Evolutionary conservation across 2,329 filamentous ascomycete genomes (phyloP), one percentile per base, ranked within the genome.

Genomic region (Metarhizium guizhouense): DNA sequence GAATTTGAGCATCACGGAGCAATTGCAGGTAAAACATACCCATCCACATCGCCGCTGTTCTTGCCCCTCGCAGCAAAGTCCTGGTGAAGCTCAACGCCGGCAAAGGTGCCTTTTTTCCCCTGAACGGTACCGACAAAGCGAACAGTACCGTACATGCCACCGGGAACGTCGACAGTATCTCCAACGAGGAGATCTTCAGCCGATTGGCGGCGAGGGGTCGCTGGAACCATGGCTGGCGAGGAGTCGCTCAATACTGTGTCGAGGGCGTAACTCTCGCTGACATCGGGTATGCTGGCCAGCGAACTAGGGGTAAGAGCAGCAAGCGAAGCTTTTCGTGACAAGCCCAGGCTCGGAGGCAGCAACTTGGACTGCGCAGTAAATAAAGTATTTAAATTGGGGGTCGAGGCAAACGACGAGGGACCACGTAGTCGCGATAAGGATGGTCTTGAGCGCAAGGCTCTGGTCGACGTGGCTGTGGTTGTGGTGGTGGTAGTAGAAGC

Each of bases 41-140:
- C 94, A 63, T 97, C 93, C 54, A 97, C 94, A 70, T 96, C 92
- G 60, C 94, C 94, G 65, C 83, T 95, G 68, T 99, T 99, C 78
- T 99, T 99, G 38, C 94, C 94, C 67, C 87, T 83, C 53, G 79
- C 72, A 38, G 91, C 88, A 74, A 87, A 95, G 62, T 95, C 88
- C 54, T 82, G 76, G 64, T 86, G 84, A 60, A 99, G 78, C 72
- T 99, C 94, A 40, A 99, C 89, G 49, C 94, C 94, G 36, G 90
- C 91, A 76, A 99, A 99, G 20, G 83, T 82, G 52, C 94, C 94
- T 63, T 88, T 90, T 76, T 96, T 96, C 60, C 92, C 92, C 63
- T 85, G 83, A 45, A 99, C 93, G 43, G 78, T 77, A 48, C 94
- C 94, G 59, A 97, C 77, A 68, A 96, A 99, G 68, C 88, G 93